Conservation (phyloP, 1,284 basidiomycete genomes). For the Ganoderma meredithae region DNA sequence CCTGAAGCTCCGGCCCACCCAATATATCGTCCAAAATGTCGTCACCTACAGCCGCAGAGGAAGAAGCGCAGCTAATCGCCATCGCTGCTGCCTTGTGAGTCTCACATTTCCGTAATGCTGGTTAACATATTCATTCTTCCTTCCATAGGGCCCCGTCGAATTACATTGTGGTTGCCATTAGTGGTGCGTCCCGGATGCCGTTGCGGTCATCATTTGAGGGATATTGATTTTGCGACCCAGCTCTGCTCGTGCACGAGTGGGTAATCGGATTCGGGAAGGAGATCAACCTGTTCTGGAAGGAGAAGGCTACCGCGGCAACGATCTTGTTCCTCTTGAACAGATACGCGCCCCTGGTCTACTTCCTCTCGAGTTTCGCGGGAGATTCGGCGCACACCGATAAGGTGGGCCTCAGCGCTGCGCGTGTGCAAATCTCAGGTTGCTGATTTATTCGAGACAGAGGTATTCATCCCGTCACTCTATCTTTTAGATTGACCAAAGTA, state of each 20-base stretch:
- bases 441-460: neutral
- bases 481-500: neutral
- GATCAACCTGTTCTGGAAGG: conserved; percentile 22
- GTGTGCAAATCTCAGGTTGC: neutral
- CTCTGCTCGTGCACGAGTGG: conserved; percentile 22
- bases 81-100: neutral
- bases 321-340: conserved; percentile 22
- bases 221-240: neutral
- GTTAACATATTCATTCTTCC: neutral
- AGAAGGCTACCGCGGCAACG: conserved; percentile 9
- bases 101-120: neutral
- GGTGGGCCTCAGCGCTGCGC: neutral
- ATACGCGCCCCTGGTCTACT: conserved; percentile 15
- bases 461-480: neutral
- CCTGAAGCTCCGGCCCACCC: neutral
- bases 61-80: neutral
- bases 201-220: neutral
- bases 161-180: neutral
- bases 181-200: neutral
- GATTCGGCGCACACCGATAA: neutral
- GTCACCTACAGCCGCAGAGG: neutral
- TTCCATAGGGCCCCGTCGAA: neutral
- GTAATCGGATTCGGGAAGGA: conserved; percentile 20
- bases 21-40: neutral
- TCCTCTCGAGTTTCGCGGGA: conserved; percentile 7